Percentiles rank a stretch among this genome's conserved stretches.
Conservation (phyloP, 306 rosid genomes). For the Trifolium repens region DNA sequence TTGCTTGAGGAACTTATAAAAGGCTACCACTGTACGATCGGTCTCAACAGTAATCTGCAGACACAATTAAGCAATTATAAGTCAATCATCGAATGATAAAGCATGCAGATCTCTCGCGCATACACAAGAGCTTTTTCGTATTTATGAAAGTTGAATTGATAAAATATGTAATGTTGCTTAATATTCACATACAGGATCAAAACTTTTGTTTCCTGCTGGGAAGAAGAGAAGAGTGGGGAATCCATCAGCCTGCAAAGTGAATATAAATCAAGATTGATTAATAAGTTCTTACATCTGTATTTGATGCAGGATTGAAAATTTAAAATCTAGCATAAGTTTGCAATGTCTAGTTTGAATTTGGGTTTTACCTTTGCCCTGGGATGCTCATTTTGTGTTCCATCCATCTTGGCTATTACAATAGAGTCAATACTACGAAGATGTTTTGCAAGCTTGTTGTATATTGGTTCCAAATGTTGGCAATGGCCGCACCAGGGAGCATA, state of each 20-base stretch:
- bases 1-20: conserved; percentile 89
- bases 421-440: conserved; percentile 81
- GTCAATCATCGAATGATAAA: neutral
- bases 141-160: conserved; percentile 29
- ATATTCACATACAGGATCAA: conserved; percentile 54
- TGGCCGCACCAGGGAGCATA: conserved; percentile 99
- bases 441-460: conserved; percentile 89
- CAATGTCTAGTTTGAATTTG: conserved; percentile 19
- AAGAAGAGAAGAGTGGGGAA: conserved; percentile 60
- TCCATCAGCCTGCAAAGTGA: conserved; percentile 58
- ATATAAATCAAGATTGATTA: conserved; percentile 21
- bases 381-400: conserved; percentile 97
- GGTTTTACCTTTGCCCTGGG: conserved; percentile 89
- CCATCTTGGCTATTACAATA: conserved; percentile 95
- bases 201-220: conserved; percentile 65
- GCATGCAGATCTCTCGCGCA: conserved; percentile 12
- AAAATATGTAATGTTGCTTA: conserved; percentile 18
- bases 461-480: conserved; percentile 93
- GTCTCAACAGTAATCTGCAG: conserved; percentile 79
- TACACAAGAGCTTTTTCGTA: neutral
- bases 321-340: conserved; percentile 23
- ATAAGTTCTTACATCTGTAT: neutral
- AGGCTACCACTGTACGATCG: conserved; percentile 95
- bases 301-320: conserved; percentile 7
- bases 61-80: conserved; percentile 39